Evolutionary conservation across 306 rosid genomes (phyloP).

Genomic region (Inga leiocalycina): DNA sequence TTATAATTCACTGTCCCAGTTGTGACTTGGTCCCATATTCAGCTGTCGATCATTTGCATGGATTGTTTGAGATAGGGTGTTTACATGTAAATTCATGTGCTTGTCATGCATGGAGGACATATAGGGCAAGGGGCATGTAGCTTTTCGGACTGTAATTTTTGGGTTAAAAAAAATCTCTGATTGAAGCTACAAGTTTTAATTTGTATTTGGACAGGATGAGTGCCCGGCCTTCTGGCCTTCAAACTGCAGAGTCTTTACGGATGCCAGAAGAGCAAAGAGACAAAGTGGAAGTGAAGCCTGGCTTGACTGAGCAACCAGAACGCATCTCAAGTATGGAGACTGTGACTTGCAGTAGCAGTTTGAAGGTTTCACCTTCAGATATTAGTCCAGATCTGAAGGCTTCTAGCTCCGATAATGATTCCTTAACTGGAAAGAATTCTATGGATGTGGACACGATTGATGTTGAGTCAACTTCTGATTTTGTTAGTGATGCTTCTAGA

Average conservation of each 20-base stretch:
- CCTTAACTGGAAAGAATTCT: slow-evolving; percentile 40
- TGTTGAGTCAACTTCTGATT: slow-evolving; percentile 35
- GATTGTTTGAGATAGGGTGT: slow-evolving; percentile 23
- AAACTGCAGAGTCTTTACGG: slow-evolving; percentile 50
- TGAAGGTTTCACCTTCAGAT: slow-evolving; percentile 38
- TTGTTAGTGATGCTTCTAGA: slow-evolving; percentile 36
- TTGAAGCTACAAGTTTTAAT: slow-evolving; percentile 16
- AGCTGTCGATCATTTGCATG: slow-evolving; percentile 6
- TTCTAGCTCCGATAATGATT: slow-evolving; percentile 34
- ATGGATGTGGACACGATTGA: slow-evolving; percentile 36
- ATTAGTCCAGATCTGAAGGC: slow-evolving; percentile 34
- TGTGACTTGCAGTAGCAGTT: slow-evolving; percentile 24
- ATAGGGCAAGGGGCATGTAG: slow-evolving; percentile 3
- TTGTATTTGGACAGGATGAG: slow-evolving; percentile 55
- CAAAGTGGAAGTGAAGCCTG: slow-evolving; percentile 38
- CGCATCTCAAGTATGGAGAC: slow-evolving; percentile 33
- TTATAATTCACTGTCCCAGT: not conserved
- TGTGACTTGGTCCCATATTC: slow-evolving; percentile 14
- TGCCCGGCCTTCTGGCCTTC: slow-evolving; percentile 67
- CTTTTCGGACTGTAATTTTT: not conserved
- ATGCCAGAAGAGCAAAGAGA: slow-evolving; percentile 36
- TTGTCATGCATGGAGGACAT: not conserved
- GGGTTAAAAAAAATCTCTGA: not conserved
- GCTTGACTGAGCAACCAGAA: slow-evolving; percentile 46
- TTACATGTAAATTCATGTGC: slow-evolving; percentile 1